A percentile compares a stretch with the other conserved stretches of the same genome.
Conservation (phyloP, 306 rosid genomes). For the Ormosia emarginata region DNA sequence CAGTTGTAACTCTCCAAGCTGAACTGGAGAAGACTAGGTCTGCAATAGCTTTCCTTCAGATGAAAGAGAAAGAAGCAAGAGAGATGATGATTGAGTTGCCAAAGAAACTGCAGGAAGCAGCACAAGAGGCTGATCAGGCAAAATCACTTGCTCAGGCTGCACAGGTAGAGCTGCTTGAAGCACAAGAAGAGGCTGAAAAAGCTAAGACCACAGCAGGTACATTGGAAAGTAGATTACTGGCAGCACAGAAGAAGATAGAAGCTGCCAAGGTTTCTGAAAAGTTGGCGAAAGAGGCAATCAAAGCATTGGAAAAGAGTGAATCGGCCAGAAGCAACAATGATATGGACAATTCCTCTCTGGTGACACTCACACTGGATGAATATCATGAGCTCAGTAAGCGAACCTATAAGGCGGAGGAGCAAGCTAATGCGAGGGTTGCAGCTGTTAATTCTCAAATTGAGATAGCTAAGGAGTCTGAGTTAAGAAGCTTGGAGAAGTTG, state of each 20-base stretch:
- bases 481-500: constrained; percentile 62
- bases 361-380: constrained; percentile 66
- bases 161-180: constrained; percentile 50
- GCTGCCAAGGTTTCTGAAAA: constrained; percentile 75
- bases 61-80: constrained; percentile 66
- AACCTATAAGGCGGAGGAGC: constrained; percentile 69
- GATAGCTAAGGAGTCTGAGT: constrained; percentile 69
- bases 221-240: constrained; percentile 58
- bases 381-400: constrained; percentile 75
- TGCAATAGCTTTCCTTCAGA: constrained; percentile 50
- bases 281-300: constrained; percentile 66
- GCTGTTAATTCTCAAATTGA: constrained; percentile 63
- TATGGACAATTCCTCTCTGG: constrained; percentile 43
- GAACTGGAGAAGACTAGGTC: constrained; percentile 63
- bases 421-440: constrained; percentile 61
- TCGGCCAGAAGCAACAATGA: constrained; percentile 32
- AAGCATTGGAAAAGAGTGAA: constrained; percentile 77
- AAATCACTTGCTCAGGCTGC: constrained; percentile 57
- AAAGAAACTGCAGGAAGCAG: constrained; percentile 63
- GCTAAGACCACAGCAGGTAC: constrained; percentile 65
- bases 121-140: constrained; percentile 69
- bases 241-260: constrained; percentile 71
- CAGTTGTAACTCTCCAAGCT: constrained; percentile 53
- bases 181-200: constrained; percentile 68
- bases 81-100: constrained; percentile 69